Base-by-base conservation (phyloP, 1,284 basidiomycete species). In the Malassezia sp. region DNA sequence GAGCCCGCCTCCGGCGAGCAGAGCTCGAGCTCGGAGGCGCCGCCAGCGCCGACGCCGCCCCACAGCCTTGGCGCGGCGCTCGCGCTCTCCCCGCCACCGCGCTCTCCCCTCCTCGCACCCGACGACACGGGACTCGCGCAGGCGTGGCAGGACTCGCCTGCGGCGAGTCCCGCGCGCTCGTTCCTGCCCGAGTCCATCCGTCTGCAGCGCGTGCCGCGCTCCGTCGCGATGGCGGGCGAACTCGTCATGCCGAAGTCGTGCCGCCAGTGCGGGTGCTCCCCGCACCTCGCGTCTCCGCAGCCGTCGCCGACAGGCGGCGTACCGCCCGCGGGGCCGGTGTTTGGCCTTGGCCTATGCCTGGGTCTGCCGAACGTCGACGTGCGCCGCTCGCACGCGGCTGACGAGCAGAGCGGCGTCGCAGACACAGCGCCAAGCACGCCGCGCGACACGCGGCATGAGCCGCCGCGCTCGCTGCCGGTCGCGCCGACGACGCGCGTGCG, bases 181-280 rank as follows among this genome's bases (percentile, higher is more conserved):
- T 21, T 2, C 32, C n/a, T 67, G 0, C 57, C 71, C 3, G 71
- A 73, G 22, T 72, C 73, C 5, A 75, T 77, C 22, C 71, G 74
- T 0, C 54, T 77, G n/a, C 75, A 76, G 50, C 64, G 74, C 2
- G 75, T 77, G 2, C 76, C 76, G 0, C 75, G 75, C 1, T 72
- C 73, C 7, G 75, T 77, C 2, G 64, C 75, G n/a, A 51, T 75
- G 29, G 76, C 76, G 0, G 72, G 73, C 11, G 75, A 76, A 28
- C 53, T 76, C 17, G 58, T 54, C 34, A 38, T 55, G 23, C 54
- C 63, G 22, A 40, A 17, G 5, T n/a, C 9, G 9, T n/a, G 27
- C 38, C 45, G n/a, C 27, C 8, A 4, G 28, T 17, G 22, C 31
- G 27, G 26, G 8, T 28, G 8, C 8, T 28, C 8, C 27, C 6